Conservation (phyloP, 2,329 filamentous ascomycete genomes). For the Venturia effusa region DNA sequence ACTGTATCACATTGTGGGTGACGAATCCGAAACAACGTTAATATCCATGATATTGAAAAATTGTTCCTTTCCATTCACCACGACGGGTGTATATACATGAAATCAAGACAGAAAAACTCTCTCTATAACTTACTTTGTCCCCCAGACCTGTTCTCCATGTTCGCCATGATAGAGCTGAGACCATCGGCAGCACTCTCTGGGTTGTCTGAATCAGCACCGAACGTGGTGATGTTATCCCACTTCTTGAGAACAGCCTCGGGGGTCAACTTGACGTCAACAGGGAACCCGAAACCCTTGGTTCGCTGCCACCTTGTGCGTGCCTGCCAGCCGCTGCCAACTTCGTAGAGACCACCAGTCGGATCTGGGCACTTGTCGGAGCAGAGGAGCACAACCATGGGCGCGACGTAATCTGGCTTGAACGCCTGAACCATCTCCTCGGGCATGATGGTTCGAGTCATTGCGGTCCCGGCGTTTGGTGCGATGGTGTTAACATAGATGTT, state of each 20-base stretch:
- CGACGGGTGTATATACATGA: not conserved
- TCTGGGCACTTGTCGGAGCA: slow-evolving; percentile 76
- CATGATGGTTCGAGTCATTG: slow-evolving; percentile 88
- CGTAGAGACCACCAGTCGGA: slow-evolving; percentile 78
- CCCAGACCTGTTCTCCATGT: slow-evolving; percentile 66
- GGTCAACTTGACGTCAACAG: slow-evolving; percentile 68
- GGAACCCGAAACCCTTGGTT: slow-evolving; percentile 81
- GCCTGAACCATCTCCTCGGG: slow-evolving; percentile 97
- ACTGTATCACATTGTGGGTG: not conserved
- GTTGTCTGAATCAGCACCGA: slow-evolving; percentile 80
- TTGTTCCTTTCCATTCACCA: not conserved
- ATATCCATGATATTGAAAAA: not conserved
- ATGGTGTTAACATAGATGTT: slow-evolving; percentile 99
- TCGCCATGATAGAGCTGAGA: slow-evolving; percentile 69
- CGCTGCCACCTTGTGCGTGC: slow-evolving; percentile 92
- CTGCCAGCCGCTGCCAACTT: slow-evolving; percentile 91
- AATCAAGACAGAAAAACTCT: not conserved
- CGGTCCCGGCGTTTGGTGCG: slow-evolving; percentile 90
- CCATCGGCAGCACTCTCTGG: slow-evolving; percentile 69
- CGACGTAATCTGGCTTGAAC: slow-evolving; percentile 98
- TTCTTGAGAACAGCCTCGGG: slow-evolving; percentile 71
- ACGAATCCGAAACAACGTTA: not conserved
- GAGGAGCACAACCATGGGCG: slow-evolving; percentile 80
- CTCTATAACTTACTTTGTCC: slow-evolving; percentile 9
- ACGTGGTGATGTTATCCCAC: slow-evolving; percentile 73